Conservation (phyloP, 2,329 filamentous ascomycete species). For the Aureobasidium sp. region DNA sequence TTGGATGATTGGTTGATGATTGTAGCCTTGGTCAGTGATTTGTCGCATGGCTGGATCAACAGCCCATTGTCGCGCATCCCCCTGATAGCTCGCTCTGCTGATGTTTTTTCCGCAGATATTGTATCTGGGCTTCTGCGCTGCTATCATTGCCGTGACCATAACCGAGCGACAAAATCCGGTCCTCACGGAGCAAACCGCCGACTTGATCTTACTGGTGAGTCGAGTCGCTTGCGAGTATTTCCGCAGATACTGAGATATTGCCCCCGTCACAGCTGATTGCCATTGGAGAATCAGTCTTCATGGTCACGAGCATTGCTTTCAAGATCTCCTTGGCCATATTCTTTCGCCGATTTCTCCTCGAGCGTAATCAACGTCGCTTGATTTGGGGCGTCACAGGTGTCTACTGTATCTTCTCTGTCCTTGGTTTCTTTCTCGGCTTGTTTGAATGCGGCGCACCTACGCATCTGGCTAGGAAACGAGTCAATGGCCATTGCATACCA, state of each 20-base stretch:
- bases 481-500: background rate
- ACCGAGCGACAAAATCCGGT: background rate
- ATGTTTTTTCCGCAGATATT: background rate
- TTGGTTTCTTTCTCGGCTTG: background rate
- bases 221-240: accelerated
- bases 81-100: background rate
- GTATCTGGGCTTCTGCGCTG: background rate
- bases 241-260: background rate
- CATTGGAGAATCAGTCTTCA: background rate
- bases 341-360: background rate
- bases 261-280: background rate
- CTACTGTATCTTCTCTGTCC: background rate
- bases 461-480: background rate
- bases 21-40: background rate
- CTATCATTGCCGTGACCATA: background rate
- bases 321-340: background rate
- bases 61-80: too few relatives aligned
- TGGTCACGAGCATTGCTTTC: background rate
- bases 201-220: background rate
- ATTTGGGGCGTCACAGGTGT: background rate
- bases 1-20: background rate
- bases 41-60: background rate
- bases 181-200: background rate
- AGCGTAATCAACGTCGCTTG: background rate
- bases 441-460: background rate